phyloP scores from a whole-genome alignment of 2,329 filamentous ascomycete genomes.

The Colletotrichum sp. region DNA sequence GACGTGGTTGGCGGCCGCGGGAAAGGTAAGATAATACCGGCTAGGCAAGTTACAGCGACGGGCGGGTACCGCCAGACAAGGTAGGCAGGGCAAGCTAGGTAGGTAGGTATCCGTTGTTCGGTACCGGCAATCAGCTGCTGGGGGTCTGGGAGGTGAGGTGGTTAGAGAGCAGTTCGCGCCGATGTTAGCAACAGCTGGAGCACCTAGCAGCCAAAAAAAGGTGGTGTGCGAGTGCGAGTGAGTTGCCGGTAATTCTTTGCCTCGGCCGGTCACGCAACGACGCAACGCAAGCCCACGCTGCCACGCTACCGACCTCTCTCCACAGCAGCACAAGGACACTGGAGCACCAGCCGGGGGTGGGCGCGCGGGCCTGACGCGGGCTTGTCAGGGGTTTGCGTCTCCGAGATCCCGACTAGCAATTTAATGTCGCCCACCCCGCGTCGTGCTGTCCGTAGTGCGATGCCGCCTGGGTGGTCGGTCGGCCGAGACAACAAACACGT shows the following conservation, averaged over 20 bases:
- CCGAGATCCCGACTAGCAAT: slow-evolving; percentile 18
- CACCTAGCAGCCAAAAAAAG: neutral
- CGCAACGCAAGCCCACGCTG: neutral
- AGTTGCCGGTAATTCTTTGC: slow-evolving; percentile 15
- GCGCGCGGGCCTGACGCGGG: slow-evolving; percentile 14
- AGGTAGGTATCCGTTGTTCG: neutral
- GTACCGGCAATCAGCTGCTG: slow-evolving; percentile 15
- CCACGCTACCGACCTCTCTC: neutral
- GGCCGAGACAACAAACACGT: slow-evolving; percentile 13
- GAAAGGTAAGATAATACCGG: neutral
- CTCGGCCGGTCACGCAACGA: slow-evolving; percentile 19
- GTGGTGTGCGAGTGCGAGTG: slow-evolving; percentile 1
- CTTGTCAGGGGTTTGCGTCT: slow-evolving; percentile 19
- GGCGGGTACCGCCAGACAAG: slow-evolving; percentile 1
- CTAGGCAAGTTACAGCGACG: neutral
- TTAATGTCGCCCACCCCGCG: slow-evolving; percentile 9
- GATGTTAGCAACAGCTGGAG: neutral
- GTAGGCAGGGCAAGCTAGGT: neutral
- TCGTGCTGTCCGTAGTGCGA: neutral
- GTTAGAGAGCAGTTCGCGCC: neutral
- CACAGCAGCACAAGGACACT: neutral
- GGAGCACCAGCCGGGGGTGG: neutral
- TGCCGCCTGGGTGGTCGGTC: neutral
- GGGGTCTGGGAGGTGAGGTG: neutral
- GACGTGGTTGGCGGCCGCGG: neutral